These are phyloP conservation scores for Sicyos edulis DNA, from an alignment of 306 rosid genomes.

Conservation along the genomic window DNA sequence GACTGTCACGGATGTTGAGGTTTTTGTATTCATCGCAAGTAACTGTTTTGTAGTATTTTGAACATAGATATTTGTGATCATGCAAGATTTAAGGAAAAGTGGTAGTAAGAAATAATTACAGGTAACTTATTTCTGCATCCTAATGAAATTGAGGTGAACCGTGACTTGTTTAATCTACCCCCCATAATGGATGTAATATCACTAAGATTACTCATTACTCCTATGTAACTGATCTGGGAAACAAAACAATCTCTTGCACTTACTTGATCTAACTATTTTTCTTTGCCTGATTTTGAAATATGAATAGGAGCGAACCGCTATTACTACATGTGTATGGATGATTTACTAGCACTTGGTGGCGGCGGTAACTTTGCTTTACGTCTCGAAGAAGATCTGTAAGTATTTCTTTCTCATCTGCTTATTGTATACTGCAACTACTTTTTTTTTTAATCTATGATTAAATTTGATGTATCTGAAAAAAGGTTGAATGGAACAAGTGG, in stretches of 20 bases:
- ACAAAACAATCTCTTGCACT: background rate
- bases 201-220: too few relatives aligned
- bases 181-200: too few relatives aligned
- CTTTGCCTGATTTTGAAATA: background rate
- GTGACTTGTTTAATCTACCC: too few relatives aligned
- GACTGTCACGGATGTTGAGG: background rate
- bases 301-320: constrained; percentile 74
- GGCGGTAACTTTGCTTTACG: constrained; percentile 81
- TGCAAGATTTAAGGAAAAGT: background rate
- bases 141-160: too few relatives aligned
- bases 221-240: too few relatives aligned
- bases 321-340: constrained; percentile 65
- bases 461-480: constrained; percentile 2
- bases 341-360: constrained; percentile 82
- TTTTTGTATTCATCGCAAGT: background rate
- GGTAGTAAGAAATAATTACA: background rate
- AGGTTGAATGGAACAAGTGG: constrained; percentile 92
- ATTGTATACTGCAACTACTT: background rate
- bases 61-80: background rate
- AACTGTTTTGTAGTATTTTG: background rate
- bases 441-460: background rate
- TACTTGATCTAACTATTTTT: background rate
- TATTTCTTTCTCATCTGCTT: constrained; percentile 8
- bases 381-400: constrained; percentile 91
- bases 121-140: background rate